phyloP scores from a whole-genome alignment of 345 rosid species.

The Eucalyptus rudis region DNA sequence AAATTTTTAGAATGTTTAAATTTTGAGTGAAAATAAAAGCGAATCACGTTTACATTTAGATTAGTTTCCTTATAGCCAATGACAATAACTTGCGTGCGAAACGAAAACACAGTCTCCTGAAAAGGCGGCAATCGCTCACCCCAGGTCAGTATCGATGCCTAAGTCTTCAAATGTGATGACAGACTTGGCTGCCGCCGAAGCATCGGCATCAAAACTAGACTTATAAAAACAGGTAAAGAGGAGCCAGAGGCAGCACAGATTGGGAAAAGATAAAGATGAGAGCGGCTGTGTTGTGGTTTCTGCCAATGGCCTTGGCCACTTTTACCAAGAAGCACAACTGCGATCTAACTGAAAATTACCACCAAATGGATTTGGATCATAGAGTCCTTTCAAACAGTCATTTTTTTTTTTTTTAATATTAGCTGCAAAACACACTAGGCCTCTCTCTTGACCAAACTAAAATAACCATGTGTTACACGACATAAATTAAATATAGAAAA shows the following conservation, averaged over 20 bases:
- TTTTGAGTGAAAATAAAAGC: too few relatives aligned
- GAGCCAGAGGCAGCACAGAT: background rate
- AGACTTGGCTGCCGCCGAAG: background rate
- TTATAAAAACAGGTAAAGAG: background rate
- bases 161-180: background rate
- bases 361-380: too few relatives aligned
- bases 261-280: background rate
- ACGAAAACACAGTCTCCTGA: background rate
- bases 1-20: too few relatives aligned
- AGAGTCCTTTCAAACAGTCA: too few relatives aligned
- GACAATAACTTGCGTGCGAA: too few relatives aligned
- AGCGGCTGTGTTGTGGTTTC: background rate
- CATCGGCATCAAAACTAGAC: background rate
- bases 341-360: background rate
- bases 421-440: too few relatives aligned
- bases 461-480: background rate
- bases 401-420: too few relatives aligned
- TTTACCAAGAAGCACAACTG: background rate
- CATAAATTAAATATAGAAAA: background rate
- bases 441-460: background rate
- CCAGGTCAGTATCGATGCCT: background rate
- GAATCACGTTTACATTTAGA: background rate
- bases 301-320: background rate
- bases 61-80: background rate
- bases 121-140: background rate